Percentiles rank a stretch among this genome's conserved stretches.
These are phyloP conservation scores for Fusarium albidum DNA, from an alignment of 2,329 filamentous ascomycete species.

Conservation along the genomic window DNA sequence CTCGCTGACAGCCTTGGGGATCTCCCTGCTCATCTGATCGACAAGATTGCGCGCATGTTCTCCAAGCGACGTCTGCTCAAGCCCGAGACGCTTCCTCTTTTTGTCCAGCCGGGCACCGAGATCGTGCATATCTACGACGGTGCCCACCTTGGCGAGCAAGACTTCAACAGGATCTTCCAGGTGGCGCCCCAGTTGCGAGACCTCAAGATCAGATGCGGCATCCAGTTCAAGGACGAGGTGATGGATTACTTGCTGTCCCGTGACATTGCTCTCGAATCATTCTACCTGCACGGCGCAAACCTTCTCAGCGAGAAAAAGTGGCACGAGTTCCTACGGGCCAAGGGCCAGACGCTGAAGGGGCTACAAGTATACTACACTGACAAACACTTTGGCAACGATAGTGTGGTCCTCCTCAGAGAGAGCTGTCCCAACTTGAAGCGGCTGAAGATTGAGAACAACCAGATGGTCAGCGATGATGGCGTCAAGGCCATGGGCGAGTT, in stretches of 20 bases:
- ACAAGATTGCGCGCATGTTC: slow-evolving; percentile 67
- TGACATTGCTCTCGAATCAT: slow-evolving; percentile 70
- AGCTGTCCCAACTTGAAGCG: slow-evolving; percentile 74
- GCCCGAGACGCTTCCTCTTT: slow-evolving; percentile 63
- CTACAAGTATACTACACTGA: slow-evolving; percentile 88
- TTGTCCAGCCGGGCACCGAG: slow-evolving; percentile 61
- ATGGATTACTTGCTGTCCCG: slow-evolving; percentile 83
- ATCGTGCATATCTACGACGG: slow-evolving; percentile 65
- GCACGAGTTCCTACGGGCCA: slow-evolving; percentile 71
- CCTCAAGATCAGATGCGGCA: slow-evolving; percentile 82
- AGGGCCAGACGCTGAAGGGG: slow-evolving; percentile 70
- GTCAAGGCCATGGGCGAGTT: slow-evolving; percentile 71
- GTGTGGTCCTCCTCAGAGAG: slow-evolving; percentile 67
- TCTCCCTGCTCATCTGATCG: slow-evolving; percentile 61
- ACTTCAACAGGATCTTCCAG: slow-evolving; percentile 84
- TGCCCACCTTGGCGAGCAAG: slow-evolving; percentile 73
- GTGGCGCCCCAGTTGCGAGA: slow-evolving; percentile 72
- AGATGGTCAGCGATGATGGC: slow-evolving; percentile 72
- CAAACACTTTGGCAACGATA: slow-evolving; percentile 78
- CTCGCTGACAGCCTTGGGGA: slow-evolving; percentile 70
- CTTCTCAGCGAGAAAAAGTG: slow-evolving; percentile 81
- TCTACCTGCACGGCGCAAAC: slow-evolving; percentile 86
- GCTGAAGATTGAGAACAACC: slow-evolving; percentile 84
- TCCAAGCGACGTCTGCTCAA: slow-evolving; percentile 67
- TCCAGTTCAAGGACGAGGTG: slow-evolving; percentile 88